A percentile compares a stretch with the other conserved stretches of the same genome.
These are phyloP conservation scores for Fusarium nurragi DNA, from an alignment of 2,329 filamentous ascomycete genomes.

Conservation along the genomic window DNA sequence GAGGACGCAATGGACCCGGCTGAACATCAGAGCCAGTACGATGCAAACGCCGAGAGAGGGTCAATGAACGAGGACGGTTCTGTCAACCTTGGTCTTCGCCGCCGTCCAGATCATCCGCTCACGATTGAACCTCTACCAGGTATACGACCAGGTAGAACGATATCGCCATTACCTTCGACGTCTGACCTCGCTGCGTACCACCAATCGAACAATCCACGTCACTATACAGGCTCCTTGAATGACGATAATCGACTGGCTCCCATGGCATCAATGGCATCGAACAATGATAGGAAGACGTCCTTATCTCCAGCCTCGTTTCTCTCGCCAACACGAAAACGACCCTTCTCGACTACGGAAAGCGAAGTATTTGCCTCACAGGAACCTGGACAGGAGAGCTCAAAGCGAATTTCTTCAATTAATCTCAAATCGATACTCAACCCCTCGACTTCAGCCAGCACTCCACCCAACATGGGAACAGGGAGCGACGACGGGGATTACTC, in stretches of 20 bases:
- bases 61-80: conserved; percentile 71
- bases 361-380: conserved; percentile 54
- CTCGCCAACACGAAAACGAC: conserved; percentile 70
- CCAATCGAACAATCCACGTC: conserved; percentile 54
- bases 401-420: conserved; percentile 78
- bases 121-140: conserved; percentile 60
- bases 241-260: conserved; percentile 70
- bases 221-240: conserved; percentile 53
- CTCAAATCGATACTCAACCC: conserved; percentile 81
- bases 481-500: conserved; percentile 54
- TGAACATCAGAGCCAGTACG: conserved; percentile 50
- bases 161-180: conserved; percentile 55
- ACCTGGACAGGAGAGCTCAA: conserved; percentile 58
- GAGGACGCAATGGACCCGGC: conserved; percentile 61
- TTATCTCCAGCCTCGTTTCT: conserved; percentile 69
- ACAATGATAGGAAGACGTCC: conserved; percentile 64
- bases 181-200: conserved; percentile 63
- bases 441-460: conserved; percentile 42
- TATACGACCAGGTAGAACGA: conserved; percentile 54
- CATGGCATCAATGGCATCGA: conserved; percentile 57
- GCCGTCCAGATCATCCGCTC: conserved; percentile 56
- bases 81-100: conserved; percentile 67
- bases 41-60: conserved; percentile 59
- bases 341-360: conserved; percentile 69
- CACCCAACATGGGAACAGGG: conserved; percentile 42